These are phyloP conservation scores for Raffaelea deltoideospora DNA, from an alignment of 2,329 filamentous ascomycete genomes.

Conservation along the genomic window DNA sequence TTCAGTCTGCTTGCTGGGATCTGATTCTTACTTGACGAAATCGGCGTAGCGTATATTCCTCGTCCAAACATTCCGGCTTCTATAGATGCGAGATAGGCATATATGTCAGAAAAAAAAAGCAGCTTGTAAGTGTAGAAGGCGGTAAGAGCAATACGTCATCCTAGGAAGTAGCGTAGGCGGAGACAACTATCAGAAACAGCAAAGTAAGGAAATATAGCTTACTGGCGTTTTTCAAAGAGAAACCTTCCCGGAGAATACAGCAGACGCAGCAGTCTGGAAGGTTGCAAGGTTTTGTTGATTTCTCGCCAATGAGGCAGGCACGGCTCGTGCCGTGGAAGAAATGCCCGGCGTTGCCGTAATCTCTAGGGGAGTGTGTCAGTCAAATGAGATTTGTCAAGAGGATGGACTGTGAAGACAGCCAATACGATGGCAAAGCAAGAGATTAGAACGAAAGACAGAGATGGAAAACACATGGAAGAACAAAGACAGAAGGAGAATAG, in stretches of 20 bases:
- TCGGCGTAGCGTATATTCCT: constrained; percentile 2
- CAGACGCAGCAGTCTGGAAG: not conserved
- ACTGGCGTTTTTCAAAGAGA: not conserved
- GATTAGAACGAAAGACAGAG: too few relatives aligned
- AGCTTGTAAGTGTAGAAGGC: too few relatives aligned
- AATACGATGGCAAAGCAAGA: not conserved
- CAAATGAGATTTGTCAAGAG: too few relatives aligned
- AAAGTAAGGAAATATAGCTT: not conserved
- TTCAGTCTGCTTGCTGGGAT: not conserved
- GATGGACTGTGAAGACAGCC: not conserved
- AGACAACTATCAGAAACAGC: too few relatives aligned
- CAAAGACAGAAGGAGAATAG: too few relatives aligned
- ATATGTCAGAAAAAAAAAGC: too few relatives aligned
- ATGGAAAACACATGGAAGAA: too few relatives aligned
- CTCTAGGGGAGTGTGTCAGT: too few relatives aligned
- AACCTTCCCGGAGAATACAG: not conserved
- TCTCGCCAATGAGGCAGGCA: constrained; percentile 1
- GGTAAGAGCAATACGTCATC: too few relatives aligned
- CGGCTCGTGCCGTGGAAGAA: constrained; percentile 3
- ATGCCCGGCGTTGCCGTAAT: not conserved
- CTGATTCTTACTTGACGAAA: constrained; percentile 1
- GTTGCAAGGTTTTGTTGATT: not conserved
- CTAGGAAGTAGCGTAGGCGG: too few relatives aligned
- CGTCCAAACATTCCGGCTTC: not conserved
- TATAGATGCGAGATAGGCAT: too few relatives aligned